Evolutionary conservation across 2,329 filamentous ascomycete species (phyloP), one percentile per base, ranked within the genome.

Genomic region (Berkeleyomyces basicola): DNA sequence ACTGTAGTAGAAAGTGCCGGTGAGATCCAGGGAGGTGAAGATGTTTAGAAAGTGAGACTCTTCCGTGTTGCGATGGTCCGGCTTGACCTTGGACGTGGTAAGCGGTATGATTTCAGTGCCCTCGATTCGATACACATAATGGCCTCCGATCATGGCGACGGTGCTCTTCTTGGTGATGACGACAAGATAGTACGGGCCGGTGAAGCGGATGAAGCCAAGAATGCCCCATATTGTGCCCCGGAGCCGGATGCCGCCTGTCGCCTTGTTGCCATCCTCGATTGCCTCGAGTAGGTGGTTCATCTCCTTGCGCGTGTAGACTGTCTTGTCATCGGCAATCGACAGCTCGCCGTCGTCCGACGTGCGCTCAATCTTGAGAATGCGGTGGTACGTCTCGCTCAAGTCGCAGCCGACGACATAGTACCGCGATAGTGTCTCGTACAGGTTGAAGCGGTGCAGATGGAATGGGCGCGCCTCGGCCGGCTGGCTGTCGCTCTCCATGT

Each of bases 351-450:
- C 70, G 58, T 91, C 88, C 37, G 86, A 85, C 4, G 89, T 96
- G 55, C 93, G 84, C 71, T 97, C 92, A 68, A 99, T 95, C 73
- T 97, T 96, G 70, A 99, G 76, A 63, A 99, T 90, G 60, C 91
- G 85, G 73, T 93, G 97, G 36, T 87, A 84, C 69, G 83, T 86
- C 72, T 97, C 93, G 67, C 90, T 85, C 63, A 96, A 83, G 71
- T 99, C 93, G 60, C 88, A 87, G 11, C 93, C 93, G 16, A 97
- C 90, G 67, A 99, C 86, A 72, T 96, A 99, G 73, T 93, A 99
- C 61, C 90, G 83, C 62, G 86, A 90, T 10, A 89, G 88, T 2
- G 93, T 99, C 76, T 99, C 93, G 73, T 99, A 97, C 31, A 99
- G 76, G n/a, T 88, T 93, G 73, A 96, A 97, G 70, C 93, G 95